Base-by-base conservation (phyloP, 2,329 filamentous ascomycete genomes). In the Trichoderma koningii region DNA sequence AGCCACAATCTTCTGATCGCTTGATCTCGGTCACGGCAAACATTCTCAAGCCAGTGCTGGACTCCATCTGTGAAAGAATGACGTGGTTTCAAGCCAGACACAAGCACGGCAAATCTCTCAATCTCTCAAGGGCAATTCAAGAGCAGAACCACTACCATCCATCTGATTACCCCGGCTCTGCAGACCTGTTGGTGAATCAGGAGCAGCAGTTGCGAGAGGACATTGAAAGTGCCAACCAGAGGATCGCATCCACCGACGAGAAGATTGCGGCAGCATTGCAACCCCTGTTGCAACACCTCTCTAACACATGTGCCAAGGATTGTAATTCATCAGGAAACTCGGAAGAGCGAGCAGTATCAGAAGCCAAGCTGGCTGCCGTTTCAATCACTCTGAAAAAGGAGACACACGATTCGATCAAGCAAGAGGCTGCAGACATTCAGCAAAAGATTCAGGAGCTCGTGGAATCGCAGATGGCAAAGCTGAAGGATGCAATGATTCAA, bases 31-130 rank as follows among this genome's bases (percentile, higher is more conserved):
- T 14, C 12, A 21, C 44, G 30, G 30, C 30, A 3, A 10, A 19
- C 10, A n/a, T 6, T 7, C 59, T 67, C 45, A 70, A 57, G 47
- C 28, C 14, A 2, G 14, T 73, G 2, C 63, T 68, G 17, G 69
- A 72, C 14, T 41, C 70, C 2, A n/a, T 74, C 7, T 69, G 67
- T 23, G 69, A 75, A 7, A 69, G 69, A 51, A 64, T 69, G 5
- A 57, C 60, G 51, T 69, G 67, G 59, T 70, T 62, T 17, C 67
- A 67, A 42, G 65, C 69, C 19, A 65, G 68, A 51, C 66, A 69
- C 7, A 51, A 63, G 3, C 68, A 70, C 19, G 67, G 67, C 5
- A 70, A 66, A 10, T 69, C 59, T 34, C 66, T 66, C 14, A 69
- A 66, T 51, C 71, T 55, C 38, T 34, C 68, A 7, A 59, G 59